phyloP scores from a whole-genome alignment of 371 early-diverging fungal species.

The Circinella minor region DNA sequence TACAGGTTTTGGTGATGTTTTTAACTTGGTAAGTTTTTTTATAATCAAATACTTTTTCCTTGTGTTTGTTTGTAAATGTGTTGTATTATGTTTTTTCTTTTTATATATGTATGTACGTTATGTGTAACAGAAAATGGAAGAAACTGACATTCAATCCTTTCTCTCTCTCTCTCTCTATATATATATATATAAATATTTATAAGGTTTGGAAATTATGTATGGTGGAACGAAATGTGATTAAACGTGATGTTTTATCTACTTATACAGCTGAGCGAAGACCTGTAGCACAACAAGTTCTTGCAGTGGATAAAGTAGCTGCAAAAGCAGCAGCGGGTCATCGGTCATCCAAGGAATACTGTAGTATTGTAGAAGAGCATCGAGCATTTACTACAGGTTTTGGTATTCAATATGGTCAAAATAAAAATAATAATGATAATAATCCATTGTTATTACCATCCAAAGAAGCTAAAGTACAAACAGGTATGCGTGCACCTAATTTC shows the following conservation, averaged over 20 bases:
- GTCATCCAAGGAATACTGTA: constrained; percentile 33
- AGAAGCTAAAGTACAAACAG: constrained; percentile 23
- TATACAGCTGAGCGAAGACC: constrained; percentile 42
- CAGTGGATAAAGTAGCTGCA: constrained; percentile 44
- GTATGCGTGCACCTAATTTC: constrained; percentile 50
- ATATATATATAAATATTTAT: neutral
- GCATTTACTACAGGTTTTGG: constrained; percentile 49
- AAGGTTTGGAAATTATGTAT: constrained; percentile 46
- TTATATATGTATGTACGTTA: neutral
- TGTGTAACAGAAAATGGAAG: neutral
- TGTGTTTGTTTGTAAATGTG: neutral
- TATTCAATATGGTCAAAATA: constrained; percentile 30
- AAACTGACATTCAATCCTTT: neutral
- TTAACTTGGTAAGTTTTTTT: constrained; percentile 36
- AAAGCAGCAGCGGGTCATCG: constrained; percentile 41
- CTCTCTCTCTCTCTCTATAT: too few relatives aligned
- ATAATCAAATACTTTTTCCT: neutral
- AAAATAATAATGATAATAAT: neutral
- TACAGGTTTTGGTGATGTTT: constrained; percentile 51
- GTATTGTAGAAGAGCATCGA: constrained; percentile 38
- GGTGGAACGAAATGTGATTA: constrained; percentile 36
- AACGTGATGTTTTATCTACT: constrained; percentile 28
- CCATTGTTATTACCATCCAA: neutral
- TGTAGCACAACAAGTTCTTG: constrained; percentile 42
- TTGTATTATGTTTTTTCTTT: neutral